These are phyloP conservation scores for Sporothrix globosa DNA, from an alignment of 2,329 filamentous ascomycete genomes.

Conservation along the genomic window DNA sequence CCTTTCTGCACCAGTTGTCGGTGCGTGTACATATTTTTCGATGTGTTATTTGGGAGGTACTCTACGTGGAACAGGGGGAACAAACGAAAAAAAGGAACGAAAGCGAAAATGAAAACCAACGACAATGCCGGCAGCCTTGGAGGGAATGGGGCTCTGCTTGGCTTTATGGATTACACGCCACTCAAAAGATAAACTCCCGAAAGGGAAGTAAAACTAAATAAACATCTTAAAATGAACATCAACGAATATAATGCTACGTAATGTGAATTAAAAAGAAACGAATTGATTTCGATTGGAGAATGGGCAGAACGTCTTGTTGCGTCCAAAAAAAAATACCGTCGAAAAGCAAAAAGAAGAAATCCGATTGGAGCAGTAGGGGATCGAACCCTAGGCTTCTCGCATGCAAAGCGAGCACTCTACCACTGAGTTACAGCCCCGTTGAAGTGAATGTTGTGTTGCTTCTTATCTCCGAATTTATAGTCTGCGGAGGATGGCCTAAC, in stretches of 20 bases:
- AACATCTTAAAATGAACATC: slow-evolving; percentile 23
- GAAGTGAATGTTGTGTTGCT: not conserved
- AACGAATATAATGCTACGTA: not conserved
- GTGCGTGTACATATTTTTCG: slow-evolving; percentile 27
- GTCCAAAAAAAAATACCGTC: not conserved
- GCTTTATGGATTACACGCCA: slow-evolving; percentile 22
- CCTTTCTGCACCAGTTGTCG: not conserved
- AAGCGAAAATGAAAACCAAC: slow-evolving; percentile 29
- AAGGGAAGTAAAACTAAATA: slow-evolving; percentile 5
- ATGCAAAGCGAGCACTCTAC: slow-evolving; percentile 44
- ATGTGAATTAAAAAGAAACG: not conserved
- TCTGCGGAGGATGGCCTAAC: not conserved
- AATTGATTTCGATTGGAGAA: not conserved
- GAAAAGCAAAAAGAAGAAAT: slow-evolving; percentile 32
- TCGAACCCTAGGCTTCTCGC: slow-evolving; percentile 44
- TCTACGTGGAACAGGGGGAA: not conserved
- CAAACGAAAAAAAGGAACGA: slow-evolving; percentile 21
- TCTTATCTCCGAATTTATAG: slow-evolving; percentile 24
- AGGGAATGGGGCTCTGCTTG: not conserved
- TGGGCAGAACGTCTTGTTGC: not conserved
- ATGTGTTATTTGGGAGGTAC: slow-evolving; percentile 7
- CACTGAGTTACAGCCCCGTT: slow-evolving; percentile 40
- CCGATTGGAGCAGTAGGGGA: slow-evolving; percentile 40
- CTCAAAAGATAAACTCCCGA: slow-evolving; percentile 1
- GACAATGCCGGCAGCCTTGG: not conserved